A percentile compares a stretch with the other conserved stretches of the same genome.
These are phyloP conservation scores for Ceratobasidium theobromae DNA, from an alignment of 1,284 basidiomycete species.

Conservation along the genomic window DNA sequence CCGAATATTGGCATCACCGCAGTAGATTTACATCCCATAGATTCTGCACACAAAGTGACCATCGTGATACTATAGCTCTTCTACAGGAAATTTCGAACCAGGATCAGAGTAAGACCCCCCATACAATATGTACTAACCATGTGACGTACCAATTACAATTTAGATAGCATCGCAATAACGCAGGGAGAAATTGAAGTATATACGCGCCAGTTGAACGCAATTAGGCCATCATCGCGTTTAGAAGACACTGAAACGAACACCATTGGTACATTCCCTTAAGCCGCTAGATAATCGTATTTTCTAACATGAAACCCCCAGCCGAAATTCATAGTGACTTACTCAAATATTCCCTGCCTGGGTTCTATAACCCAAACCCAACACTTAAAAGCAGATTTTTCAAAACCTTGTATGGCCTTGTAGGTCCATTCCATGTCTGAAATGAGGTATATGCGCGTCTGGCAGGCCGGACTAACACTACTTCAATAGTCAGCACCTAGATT, in stretches of 20 bases:
- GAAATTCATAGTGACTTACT: not conserved
- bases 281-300: not conserved
- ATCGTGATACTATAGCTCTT: not conserved
- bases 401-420: not conserved
- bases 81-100: not conserved
- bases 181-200: not conserved
- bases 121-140: not conserved
- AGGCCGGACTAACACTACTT: not conserved
- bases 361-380: not conserved
- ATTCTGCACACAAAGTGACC: not conserved
- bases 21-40: not conserved
- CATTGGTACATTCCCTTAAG: not conserved
- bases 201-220: not conserved
- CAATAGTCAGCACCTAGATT: not conserved
- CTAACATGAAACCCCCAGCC: not conserved
- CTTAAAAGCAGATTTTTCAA: not conserved
- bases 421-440: not conserved
- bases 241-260: not conserved
- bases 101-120: not conserved
- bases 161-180: not conserved
- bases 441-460: not conserved
- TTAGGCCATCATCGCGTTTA: not conserved
- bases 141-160: not conserved
- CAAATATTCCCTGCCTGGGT: not conserved
- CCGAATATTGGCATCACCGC: slow-evolving; percentile 25